Percentiles rank a stretch among this genome's conserved stretches.
Conservation (phyloP, 495 filamentous ascomycete genomes). For the Hyaloscypha variabilis region DNA sequence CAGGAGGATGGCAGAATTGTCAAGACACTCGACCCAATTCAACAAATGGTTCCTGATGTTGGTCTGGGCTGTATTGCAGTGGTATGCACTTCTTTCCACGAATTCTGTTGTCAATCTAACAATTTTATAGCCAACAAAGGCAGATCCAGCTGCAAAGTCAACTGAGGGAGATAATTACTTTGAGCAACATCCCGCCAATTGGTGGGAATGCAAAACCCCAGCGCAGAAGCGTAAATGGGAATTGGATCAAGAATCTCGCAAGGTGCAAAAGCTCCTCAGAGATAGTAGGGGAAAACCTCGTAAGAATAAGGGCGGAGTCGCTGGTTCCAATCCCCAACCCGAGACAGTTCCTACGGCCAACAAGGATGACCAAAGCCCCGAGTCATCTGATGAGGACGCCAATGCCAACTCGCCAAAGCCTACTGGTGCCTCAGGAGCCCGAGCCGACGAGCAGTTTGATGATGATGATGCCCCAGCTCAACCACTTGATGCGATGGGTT, state of each 20-base stretch:
- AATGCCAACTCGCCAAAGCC: neutral
- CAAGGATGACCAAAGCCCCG: neutral
- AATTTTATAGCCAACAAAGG: slow-evolving; percentile 5
- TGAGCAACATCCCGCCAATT: slow-evolving; percentile 26
- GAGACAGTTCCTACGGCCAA: neutral
- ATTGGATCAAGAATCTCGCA: neutral
- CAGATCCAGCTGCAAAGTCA: neutral
- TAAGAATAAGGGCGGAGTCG: neutral
- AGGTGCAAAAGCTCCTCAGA: neutral
- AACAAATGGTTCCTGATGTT: neutral
- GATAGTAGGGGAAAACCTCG: neutral
- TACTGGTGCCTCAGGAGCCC: neutral
- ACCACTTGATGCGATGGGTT: slow-evolving; percentile 18
- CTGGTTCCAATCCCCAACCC: neutral
- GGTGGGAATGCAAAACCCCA: slow-evolving; percentile 9
- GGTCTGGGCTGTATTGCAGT: neutral
- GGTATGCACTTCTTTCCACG: neutral
- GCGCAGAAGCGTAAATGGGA: slow-evolving; percentile 1
- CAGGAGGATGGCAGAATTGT: slow-evolving; percentile 14
- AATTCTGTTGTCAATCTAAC: neutral
- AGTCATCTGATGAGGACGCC: neutral
- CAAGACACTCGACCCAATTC: neutral
- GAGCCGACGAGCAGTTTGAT: neutral
- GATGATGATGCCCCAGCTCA: neutral
- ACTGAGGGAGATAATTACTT: slow-evolving; percentile 8